Evolutionary conservation across 768 basidiomycete genomes (phyloP).

Genomic region (Dentipellis fragilis): DNA sequence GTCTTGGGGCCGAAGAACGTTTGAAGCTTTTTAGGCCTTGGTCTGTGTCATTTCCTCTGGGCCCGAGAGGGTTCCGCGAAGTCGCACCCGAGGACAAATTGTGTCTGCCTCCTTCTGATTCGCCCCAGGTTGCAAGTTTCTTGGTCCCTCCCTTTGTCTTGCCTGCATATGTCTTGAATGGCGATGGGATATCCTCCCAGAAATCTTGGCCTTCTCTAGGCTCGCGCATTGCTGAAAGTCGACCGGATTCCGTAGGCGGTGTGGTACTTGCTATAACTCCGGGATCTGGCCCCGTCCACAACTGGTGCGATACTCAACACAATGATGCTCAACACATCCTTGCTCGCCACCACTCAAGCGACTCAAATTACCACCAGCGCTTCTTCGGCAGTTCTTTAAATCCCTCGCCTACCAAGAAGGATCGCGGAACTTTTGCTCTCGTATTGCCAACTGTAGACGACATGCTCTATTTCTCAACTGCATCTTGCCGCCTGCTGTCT

Average conservation of each 20-base stretch:
- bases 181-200: slow-evolving; percentile 13
- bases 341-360: neutral
- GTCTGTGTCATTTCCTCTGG: slow-evolving; percentile 11
- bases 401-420: neutral
- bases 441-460: slow-evolving; percentile 8
- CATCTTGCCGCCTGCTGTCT: slow-evolving; percentile 6
- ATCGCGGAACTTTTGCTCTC: slow-evolving; percentile 4
- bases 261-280: slow-evolving; percentile 24
- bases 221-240: slow-evolving; percentile 16
- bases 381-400: neutral
- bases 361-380: neutral
- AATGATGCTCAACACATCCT: neutral
- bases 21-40: slow-evolving; percentile 8
- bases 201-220: slow-evolving; percentile 22
- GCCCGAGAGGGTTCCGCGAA: slow-evolving; percentile 5
- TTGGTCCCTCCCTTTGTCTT: slow-evolving; percentile 55
- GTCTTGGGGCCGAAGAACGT: neutral
- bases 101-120: slow-evolving; percentile 20
- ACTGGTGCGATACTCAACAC: neutral
- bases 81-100: neutral
- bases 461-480: slow-evolving; percentile 9
- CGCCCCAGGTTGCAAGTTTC: slow-evolving; percentile 32
- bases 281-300: neutral
- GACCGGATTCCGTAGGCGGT: slow-evolving; percentile 27
- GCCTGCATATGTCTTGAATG: slow-evolving; percentile 23